Conservation (phyloP, 2,329 filamentous ascomycete species). For the Fusarium tanahbumbuense region DNA sequence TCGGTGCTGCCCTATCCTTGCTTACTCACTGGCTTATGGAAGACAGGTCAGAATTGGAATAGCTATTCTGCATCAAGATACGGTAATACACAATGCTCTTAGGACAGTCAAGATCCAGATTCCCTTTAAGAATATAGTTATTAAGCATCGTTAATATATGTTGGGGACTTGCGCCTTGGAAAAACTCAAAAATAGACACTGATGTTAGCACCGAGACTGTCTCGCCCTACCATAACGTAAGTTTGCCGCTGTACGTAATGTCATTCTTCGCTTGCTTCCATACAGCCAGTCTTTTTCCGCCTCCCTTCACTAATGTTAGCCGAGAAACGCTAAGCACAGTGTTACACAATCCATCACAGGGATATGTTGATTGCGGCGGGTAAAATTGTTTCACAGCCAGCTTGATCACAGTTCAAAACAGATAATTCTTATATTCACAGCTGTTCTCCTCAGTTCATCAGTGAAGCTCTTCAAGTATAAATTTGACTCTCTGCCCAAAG, state of each 20-base stretch:
- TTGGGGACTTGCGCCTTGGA: no score
- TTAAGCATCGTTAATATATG: not conserved
- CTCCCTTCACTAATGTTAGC: rapidly evolving
- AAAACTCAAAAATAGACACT: no score
- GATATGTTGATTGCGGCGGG: not conserved
- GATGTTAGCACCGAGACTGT: not conserved
- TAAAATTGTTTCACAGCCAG: rapidly evolving
- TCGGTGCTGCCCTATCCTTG: no score
- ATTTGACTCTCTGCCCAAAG: rapidly evolving
- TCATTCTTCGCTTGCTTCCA: not conserved
- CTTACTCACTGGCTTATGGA: no score
- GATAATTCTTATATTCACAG: rapidly evolving
- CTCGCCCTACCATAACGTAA: not conserved
- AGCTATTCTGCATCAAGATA: rapidly evolving
- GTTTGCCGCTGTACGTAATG: not conserved
- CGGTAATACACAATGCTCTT: not conserved
- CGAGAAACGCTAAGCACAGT: rapidly evolving
- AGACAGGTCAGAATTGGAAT: rapidly evolving
- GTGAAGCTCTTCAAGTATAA: not conserved
- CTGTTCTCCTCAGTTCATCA: not conserved
- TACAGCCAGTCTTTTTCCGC: not conserved
- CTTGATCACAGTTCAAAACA: not conserved
- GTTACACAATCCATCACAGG: not conserved
- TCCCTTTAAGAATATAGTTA: not conserved
- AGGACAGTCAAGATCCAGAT: rapidly evolving